Percentiles rank a stretch among this genome's conserved stretches.
phyloP scores from a whole-genome alignment of 176 grass and related monocot species.

The Echinochloa phyllopogon region DNA sequence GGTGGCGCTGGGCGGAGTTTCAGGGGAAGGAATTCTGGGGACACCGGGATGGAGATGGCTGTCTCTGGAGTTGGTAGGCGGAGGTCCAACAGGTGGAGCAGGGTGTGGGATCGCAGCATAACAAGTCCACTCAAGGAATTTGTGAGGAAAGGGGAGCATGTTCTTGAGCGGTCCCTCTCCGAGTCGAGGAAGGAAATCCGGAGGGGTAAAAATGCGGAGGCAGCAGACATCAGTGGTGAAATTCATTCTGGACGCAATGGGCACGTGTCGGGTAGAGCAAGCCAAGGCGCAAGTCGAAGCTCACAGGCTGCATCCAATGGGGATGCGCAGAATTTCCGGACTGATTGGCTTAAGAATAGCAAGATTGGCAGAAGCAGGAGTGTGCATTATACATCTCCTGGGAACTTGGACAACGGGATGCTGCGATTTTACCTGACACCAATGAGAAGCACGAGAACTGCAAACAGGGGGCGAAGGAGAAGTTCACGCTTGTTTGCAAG shows the following conservation, averaged over 20 bases:
- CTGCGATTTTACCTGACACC: constrained; percentile 95
- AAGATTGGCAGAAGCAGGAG: constrained; percentile 90
- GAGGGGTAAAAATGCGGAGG: constrained; percentile 52
- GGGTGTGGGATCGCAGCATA: constrained; percentile 83
- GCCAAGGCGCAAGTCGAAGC: constrained; percentile 17
- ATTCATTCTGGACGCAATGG: constrained; percentile 38
- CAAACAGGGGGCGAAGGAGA: constrained; percentile 75
- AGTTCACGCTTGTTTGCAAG: constrained; percentile 60
- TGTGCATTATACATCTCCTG: constrained; percentile 88
- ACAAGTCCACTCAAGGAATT: constrained; percentile 70
- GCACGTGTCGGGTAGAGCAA: constrained; percentile 39
- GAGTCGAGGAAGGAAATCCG: constrained; percentile 69
- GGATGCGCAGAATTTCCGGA: constrained; percentile 37
- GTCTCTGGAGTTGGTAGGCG: constrained; percentile 44
- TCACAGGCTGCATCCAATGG: constrained; percentile 48
- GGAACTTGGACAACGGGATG: constrained; percentile 86
- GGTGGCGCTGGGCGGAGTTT: constrained; percentile 7
- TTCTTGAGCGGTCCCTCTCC: constrained; percentile 73
- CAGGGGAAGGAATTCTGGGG: constrained; percentile 20
- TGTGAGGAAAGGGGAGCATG: constrained; percentile 64
- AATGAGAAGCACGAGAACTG: constrained; percentile 66
- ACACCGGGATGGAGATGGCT: constrained; percentile 26
- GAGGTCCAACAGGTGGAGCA: constrained; percentile 68
- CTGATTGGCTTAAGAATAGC: constrained; percentile 63
- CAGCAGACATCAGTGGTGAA: constrained; percentile 38